Evolutionary conservation across 2,329 filamentous ascomycete species (phyloP), one percentile per base, ranked within the genome.

Genomic region (Calcarisporium arbuscula): DNA sequence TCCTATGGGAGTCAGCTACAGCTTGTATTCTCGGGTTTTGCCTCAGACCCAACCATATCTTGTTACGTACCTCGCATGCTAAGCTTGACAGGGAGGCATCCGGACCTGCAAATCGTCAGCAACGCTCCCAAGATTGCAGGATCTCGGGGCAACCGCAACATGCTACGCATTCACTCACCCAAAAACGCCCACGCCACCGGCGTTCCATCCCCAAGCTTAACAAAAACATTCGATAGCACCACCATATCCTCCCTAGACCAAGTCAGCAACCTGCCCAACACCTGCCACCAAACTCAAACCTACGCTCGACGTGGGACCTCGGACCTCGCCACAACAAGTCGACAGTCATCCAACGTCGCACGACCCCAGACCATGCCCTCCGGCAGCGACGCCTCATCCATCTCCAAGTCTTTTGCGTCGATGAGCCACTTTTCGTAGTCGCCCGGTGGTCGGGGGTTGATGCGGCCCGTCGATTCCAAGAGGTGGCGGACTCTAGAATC

Each of bases 161-260:
- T 11, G 19, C 6, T n/a, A 14, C 9, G 19, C n/a, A n/a, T 14
- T 8, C 4, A 30, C 44, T 19, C 36, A 64, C 68, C 66, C 5
- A 76, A 50, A 32, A 85, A 82, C 0, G 70, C 72, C 82, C 82
- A 86, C 0, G 79, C 75, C 5, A 85, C 58, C 0, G 71, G 66
- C 2, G 58, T 67, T 2, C 62, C 65, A 14, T 70, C 63, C 2
- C 54, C 48, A 0, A 62, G 50, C 34, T 68, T 66, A 15, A 78
- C 56, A 2, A 64, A 60, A 23, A 64, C 52, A 41, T 63, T 74
- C 3, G 70, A 70, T 27, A 72, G 58, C 16, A 52, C 50, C 38
- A 58, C 46, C 18, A 72, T 51, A 10, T 58, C 70, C 8, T 62
- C 54, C 42, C 64, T 69, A 21, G 10, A 19, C 14, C 3, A 22